These are phyloP conservation scores for Myriosclerotinia duriaeana DNA, from an alignment of 2,329 filamentous ascomycete genomes.

Conservation along the genomic window DNA sequence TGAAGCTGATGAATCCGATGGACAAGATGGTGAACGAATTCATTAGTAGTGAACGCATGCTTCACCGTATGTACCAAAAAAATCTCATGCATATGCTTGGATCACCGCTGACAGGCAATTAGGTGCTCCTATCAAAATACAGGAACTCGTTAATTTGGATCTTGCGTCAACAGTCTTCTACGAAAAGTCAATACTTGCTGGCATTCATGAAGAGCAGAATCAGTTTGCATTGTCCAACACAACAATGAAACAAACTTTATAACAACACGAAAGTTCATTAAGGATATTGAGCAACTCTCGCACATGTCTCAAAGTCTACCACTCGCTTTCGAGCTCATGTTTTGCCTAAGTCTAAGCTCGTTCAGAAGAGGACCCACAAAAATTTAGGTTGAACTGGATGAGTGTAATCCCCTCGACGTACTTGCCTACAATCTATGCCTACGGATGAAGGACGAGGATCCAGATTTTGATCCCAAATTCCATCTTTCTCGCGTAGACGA, in stretches of 20 bases:
- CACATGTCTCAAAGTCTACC: neutral
- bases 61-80: neutral
- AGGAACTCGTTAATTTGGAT: neutral
- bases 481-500: neutral
- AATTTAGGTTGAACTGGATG: neutral
- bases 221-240: neutral
- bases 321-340: neutral
- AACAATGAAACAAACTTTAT: neutral
- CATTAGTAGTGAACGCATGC: neutral
- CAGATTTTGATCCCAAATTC: neutral
- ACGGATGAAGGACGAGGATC: neutral
- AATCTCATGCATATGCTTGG: neutral
- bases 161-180: slow-evolving; percentile 1
- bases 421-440: neutral
- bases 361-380: neutral
- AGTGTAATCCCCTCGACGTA: neutral
- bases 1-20: too few relatives aligned
- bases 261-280: neutral
- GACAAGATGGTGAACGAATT: neutral
- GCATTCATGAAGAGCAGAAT: neutral
- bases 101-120: neutral
- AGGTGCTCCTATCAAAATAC: slow-evolving; percentile 1
- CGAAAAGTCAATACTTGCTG: neutral
- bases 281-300: neutral
- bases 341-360: neutral